Evolutionary conservation across 2,329 filamentous ascomycete species (phyloP).

Genomic region (Bipolaris gigantea): DNA sequence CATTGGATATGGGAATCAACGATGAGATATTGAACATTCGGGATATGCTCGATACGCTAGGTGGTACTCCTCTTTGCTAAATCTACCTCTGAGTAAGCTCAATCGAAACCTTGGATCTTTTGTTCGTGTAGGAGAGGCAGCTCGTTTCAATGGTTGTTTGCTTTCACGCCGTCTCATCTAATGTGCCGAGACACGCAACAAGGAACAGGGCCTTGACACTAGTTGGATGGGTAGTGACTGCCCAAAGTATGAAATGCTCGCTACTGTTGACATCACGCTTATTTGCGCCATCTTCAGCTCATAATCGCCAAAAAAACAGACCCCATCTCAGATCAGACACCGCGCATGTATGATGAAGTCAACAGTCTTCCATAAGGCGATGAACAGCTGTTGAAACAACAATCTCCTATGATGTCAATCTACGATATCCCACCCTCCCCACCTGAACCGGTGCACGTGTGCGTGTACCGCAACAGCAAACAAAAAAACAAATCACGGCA

Average conservation of each 20-base stretch:
- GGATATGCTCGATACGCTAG: conserved; percentile 3
- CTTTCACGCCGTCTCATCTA: background rate
- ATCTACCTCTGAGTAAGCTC: background rate
- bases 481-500: background rate
- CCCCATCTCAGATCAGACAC: background rate
- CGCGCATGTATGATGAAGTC: background rate
- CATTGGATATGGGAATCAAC: conserved; percentile 2
- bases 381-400: background rate
- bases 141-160: background rate
- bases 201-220: background rate
- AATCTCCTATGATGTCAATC: background rate
- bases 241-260: background rate
- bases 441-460: background rate
- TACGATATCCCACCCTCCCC: background rate
- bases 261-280: background rate
- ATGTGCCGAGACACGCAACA: background rate
- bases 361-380: background rate
- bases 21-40: conserved; percentile 5
- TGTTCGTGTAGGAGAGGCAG: too few species aligned
- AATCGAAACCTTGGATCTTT: background rate
- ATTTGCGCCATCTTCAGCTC: background rate
- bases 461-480: background rate
- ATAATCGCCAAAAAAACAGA: background rate
- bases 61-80: conserved; percentile 3
- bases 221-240: background rate